Evolutionary conservation across 441 rosid genomes (phyloP), one percentile per base, ranked within the genome.

Genomic region (California macrophylla): DNA sequence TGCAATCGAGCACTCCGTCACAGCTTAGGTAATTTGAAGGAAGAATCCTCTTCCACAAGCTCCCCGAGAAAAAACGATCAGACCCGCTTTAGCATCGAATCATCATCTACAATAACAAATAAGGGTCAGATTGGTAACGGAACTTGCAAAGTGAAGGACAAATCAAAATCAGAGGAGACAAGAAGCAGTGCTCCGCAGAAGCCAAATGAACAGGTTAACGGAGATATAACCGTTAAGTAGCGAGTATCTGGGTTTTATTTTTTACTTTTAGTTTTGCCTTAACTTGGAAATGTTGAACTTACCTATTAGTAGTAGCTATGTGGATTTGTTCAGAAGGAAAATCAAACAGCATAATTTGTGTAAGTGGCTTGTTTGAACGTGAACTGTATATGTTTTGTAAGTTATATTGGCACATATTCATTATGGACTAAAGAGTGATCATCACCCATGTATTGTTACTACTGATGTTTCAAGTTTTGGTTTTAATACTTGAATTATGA

Each of bases 21-120:
- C 79, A 92, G 95, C 82, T 60, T 84, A 0, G 89, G 89, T 72
- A 72, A 63, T 73, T 76, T 66, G 80, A 87, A 85, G 70, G 81
- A 80, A 60, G 78, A 61, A 50, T 62, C 80, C 12, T 15, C 58
- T 20, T 64, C 66, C 1, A 28, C 70, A 13, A 71, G 26, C 20
- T 52, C 78, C 42, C 75, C 79, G 38, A 86, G 76, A 78, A 80
- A 66, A 62, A 90, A 77, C 79, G 66, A 62, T 75, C 79, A 67
- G 72, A 61, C 28, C 61, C 61, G 61, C 12, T 54, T 54, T 54
- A 54, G 61, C 61, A 26, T 54, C 8, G 61, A 13, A 54, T 12
- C 28, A 69, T 54, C 26, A 0, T 21, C 3, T 21, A 54, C 61
- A 26, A 20, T 54, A 21, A 54, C 24, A 54, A 54, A 21, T 54